phyloP scores from a whole-genome alignment of 164 flowering plant genomes.

The Saururus chinensis region DNA sequence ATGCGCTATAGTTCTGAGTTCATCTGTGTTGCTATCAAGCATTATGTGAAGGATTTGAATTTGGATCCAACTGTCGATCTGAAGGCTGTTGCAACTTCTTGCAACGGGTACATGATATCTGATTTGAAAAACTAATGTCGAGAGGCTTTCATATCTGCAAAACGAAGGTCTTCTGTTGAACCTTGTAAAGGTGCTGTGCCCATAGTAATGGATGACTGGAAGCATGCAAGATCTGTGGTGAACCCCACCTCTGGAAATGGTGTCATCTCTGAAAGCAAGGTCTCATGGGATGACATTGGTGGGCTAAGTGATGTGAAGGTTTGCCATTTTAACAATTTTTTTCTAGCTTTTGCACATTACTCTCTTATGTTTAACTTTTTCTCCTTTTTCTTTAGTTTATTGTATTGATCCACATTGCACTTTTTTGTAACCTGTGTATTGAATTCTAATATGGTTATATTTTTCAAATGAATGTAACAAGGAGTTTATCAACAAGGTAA shows the following conservation, averaged over 20 bases:
- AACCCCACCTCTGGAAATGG: conserved; percentile 95
- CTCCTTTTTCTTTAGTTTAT: neutral
- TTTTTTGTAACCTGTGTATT: too few species aligned
- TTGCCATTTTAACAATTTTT: neutral
- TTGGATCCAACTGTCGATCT: conserved; percentile 55
- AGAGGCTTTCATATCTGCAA: conserved; percentile 56
- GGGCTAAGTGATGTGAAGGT: conserved; percentile 87
- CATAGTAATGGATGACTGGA: conserved; percentile 60
- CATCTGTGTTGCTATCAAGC: conserved; percentile 29
- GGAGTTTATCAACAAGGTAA: too few species aligned
- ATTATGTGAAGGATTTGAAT: conserved; percentile 60
- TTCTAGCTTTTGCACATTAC: too few species aligned
- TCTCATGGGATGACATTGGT: conserved; percentile 94
- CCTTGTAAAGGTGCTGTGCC: conserved; percentile 16
- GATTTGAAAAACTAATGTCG: conserved; percentile 90
- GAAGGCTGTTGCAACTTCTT: conserved; percentile 65
- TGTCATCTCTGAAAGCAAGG: conserved; percentile 72
- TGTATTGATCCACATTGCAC: too few species aligned
- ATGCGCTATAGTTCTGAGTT: neutral
- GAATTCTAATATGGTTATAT: too few species aligned
- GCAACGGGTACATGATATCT: conserved; percentile 94
- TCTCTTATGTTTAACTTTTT: neutral
- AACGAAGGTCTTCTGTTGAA: conserved; percentile 22
- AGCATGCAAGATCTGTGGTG: conserved; percentile 55
- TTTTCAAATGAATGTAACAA: too few species aligned